A percentile compares a stretch with the other conserved stretches of the same genome.
These are phyloP conservation scores for Seminavis robusta DNA, from an alignment of 108 stramenopile genomes.

Conservation along the genomic window DNA sequence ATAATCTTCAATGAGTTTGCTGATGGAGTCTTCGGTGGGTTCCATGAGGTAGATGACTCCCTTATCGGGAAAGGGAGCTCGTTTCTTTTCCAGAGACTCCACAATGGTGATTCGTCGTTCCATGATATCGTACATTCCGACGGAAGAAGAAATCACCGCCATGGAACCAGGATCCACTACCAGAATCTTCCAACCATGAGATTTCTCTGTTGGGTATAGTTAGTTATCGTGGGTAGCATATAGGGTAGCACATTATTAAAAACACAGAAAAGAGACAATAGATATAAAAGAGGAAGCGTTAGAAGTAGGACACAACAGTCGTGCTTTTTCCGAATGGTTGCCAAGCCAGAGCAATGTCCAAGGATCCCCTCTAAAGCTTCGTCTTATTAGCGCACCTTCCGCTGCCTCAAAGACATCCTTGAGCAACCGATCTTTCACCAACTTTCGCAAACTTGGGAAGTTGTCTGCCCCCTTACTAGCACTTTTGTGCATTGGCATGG, in stretches of 20 bases:
- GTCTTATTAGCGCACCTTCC: slow-evolving; percentile 24
- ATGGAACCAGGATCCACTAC: slow-evolving; percentile 73
- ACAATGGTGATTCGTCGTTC: slow-evolving; percentile 86
- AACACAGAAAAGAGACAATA: neutral
- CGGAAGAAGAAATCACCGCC: slow-evolving; percentile 76
- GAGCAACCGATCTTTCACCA: slow-evolving; percentile 42
- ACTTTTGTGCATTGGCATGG: no score
- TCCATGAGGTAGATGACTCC: slow-evolving; percentile 86
- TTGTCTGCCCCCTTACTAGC: no score
- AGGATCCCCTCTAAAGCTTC: neutral
- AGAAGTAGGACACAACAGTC: neutral
- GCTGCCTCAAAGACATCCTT: slow-evolving; percentile 48
- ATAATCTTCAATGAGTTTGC: slow-evolving; percentile 69
- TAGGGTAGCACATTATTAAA: neutral
- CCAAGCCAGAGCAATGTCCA: no score
- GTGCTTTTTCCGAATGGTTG: neutral
- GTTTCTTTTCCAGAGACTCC: slow-evolving; percentile 78
- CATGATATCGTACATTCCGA: slow-evolving; percentile 94
- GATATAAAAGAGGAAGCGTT: no score
- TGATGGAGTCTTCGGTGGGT: slow-evolving; percentile 77
- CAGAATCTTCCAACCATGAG: slow-evolving; percentile 62
- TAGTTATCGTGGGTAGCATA: no score
- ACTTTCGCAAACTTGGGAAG: slow-evolving; percentile 30
- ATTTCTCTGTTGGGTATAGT: slow-evolving; percentile 7
- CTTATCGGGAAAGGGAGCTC: slow-evolving; percentile 94